Conservation (phyloP, 768 basidiomycete genomes). For the Boletus reticuloceps region DNA sequence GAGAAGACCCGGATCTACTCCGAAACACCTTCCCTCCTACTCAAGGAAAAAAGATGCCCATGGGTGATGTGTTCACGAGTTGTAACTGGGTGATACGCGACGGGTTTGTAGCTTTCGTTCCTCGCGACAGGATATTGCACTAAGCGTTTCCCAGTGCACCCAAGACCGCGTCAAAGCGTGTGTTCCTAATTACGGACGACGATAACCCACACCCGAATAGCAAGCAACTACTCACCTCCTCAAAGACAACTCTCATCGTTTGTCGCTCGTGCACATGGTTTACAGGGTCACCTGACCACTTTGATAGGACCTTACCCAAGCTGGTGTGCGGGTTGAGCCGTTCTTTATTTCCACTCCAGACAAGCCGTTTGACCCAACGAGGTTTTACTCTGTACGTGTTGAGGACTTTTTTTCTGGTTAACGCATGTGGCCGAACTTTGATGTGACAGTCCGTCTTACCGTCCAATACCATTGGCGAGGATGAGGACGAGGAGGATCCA, state of each 20-base stretch:
- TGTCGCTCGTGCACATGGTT: slow-evolving; percentile 19
- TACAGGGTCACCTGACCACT: not conserved
- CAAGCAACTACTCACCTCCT: slow-evolving; percentile 62
- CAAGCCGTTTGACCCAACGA: slow-evolving; percentile 65
- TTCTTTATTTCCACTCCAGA: slow-evolving; percentile 81
- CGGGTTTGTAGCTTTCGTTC: slow-evolving; percentile 49
- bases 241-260: slow-evolving; percentile 69
- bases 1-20: slow-evolving; percentile 59
- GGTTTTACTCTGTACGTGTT: slow-evolving; percentile 72
- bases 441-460: slow-evolving; percentile 55
- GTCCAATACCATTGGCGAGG: slow-evolving; percentile 44
- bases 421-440: slow-evolving; percentile 4
- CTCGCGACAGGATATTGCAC: not conserved
- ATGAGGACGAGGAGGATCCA: slow-evolving; percentile 49
- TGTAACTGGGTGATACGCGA: slow-evolving; percentile 89
- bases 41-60: slow-evolving; percentile 57
- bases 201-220: slow-evolving; percentile 46
- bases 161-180: slow-evolving; percentile 86
- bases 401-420: not conserved
- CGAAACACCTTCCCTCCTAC: slow-evolving; percentile 63
- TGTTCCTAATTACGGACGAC: slow-evolving; percentile 89
- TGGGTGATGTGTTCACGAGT: slow-evolving; percentile 88
- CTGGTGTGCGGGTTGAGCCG: slow-evolving; percentile 77
- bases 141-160: slow-evolving; percentile 52
- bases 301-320: slow-evolving; percentile 73